These are phyloP conservation scores for Stephanocyclus meneghinianus DNA, from an alignment of 352 stramenopile genomes.

Conservation along the genomic window DNA sequence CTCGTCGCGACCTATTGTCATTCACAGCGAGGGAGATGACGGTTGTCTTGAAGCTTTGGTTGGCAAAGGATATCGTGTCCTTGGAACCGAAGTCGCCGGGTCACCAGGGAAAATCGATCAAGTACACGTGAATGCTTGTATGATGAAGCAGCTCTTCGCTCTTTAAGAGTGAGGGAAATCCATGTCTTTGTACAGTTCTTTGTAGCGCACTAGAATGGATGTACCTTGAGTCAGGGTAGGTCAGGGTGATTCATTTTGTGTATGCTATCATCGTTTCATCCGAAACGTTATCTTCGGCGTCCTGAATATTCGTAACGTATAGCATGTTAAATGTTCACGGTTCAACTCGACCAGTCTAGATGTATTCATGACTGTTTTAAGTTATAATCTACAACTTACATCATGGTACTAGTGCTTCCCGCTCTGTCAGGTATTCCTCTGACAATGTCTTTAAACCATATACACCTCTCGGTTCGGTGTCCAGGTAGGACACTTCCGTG, in stretches of 20 bases:
- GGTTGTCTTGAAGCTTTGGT: constrained; percentile 48
- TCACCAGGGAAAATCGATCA: constrained; percentile 49
- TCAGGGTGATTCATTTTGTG: no score
- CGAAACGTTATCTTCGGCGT: no score
- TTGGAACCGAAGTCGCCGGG: constrained; percentile 47
- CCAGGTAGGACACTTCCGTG: constrained; percentile 69
- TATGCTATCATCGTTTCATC: no score
- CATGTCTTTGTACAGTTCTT: no score
- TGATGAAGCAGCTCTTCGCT: constrained; percentile 21
- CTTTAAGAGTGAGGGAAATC: not conserved
- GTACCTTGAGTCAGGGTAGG: no score
- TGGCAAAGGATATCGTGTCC: constrained; percentile 44
- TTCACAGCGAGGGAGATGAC: constrained; percentile 49
- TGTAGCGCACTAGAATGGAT: no score
- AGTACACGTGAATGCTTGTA: constrained; percentile 52
- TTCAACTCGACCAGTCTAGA: no score
- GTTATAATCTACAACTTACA: no score
- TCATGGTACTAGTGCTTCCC: constrained; percentile 13
- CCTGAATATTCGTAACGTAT: no score
- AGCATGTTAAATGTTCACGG: no score
- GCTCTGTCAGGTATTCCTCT: constrained; percentile 60
- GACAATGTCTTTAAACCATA: constrained; percentile 79
- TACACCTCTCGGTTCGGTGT: constrained; percentile 78
- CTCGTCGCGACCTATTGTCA: constrained; percentile 46
- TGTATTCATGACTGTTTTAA: no score